Percentiles rank a stretch among this genome's conserved stretches.
Conservation (phyloP, 176 grass and related monocot genomes). For the Lolium perenne region DNA sequence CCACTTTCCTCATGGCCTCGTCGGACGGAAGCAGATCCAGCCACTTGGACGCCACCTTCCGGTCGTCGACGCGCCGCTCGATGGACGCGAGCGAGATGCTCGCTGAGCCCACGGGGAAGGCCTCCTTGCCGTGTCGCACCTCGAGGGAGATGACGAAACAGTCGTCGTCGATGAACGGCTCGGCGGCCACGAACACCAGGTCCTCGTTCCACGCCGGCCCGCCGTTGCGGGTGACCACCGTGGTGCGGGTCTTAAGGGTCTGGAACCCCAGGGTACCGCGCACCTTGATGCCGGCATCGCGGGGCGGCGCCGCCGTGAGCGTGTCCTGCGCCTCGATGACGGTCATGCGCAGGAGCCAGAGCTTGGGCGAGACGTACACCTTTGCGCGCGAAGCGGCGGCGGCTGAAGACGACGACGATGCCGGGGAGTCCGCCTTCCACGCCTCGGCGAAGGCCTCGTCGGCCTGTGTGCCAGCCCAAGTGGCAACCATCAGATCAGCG, state of each 20-base stretch:
- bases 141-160: constrained; percentile 76
- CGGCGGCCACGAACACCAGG: constrained; percentile 80
- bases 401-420: constrained; percentile 3
- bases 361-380: constrained; percentile 86
- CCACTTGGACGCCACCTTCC: constrained; percentile 85
- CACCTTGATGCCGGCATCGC: constrained; percentile 68
- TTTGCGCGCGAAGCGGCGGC: constrained; percentile 63
- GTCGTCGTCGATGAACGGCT: constrained; percentile 76
- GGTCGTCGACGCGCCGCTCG: constrained; percentile 85
- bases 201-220: constrained; percentile 92
- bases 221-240: constrained; percentile 56
- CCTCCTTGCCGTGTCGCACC: constrained; percentile 71
- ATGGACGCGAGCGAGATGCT: constrained; percentile 59
- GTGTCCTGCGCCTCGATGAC: constrained; percentile 93
- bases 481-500: constrained; percentile 86
- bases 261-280: constrained; percentile 70
- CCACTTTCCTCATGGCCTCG: constrained; percentile 46
- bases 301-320: constrained; percentile 51
- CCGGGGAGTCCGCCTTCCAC: constrained; percentile 81
- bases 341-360: constrained; percentile 80
- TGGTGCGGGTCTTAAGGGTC: constrained; percentile 54
- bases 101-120: constrained; percentile 63
- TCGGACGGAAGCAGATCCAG: constrained; percentile 70
- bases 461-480: constrained; percentile 92
- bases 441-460: constrained; percentile 88